phyloP scores from a whole-genome alignment of 768 basidiomycete species.

The Leucocoprinus birnbaumii region DNA sequence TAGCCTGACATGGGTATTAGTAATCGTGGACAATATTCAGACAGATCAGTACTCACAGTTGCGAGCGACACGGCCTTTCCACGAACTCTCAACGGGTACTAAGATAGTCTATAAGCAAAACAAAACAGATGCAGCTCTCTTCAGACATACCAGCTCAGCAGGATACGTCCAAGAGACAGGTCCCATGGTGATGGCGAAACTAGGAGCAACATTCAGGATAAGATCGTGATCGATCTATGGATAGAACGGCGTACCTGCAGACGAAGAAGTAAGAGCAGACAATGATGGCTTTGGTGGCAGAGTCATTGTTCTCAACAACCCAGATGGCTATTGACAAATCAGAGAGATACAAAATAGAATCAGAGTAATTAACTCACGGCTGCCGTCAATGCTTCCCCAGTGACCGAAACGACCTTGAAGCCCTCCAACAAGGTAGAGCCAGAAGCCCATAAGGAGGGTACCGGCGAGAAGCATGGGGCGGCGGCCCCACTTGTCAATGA shows the following conservation, averaged over 20 bases:
- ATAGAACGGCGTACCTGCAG: slow-evolving; percentile 34
- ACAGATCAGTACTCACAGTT: slow-evolving; percentile 32
- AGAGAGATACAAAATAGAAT: not conserved
- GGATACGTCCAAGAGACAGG: slow-evolving; percentile 76
- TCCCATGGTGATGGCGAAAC: slow-evolving; percentile 74
- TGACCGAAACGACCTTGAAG: slow-evolving; percentile 65
- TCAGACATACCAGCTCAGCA: slow-evolving; percentile 47
- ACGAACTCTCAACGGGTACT: slow-evolving; percentile 61
- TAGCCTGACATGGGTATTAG: slow-evolving; percentile 17
- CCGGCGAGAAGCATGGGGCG: slow-evolving; percentile 71
- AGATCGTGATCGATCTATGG: not conserved
- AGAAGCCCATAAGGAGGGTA: slow-evolving; percentile 70
- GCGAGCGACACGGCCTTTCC: slow-evolving; percentile 54
- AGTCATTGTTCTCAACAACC: slow-evolving; percentile 55
- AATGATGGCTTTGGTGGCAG: slow-evolving; percentile 67
- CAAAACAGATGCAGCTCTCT: not conserved
- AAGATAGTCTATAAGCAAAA: not conserved
- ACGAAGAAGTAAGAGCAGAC: slow-evolving; percentile 79
- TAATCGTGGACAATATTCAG: not conserved
- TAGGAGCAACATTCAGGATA: slow-evolving; percentile 12
- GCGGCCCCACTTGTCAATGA: slow-evolving; percentile 79
- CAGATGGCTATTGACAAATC: slow-evolving; percentile 23
- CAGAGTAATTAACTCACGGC: slow-evolving; percentile 21
- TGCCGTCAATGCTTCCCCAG: slow-evolving; percentile 48
- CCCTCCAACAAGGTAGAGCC: slow-evolving; percentile 74